Evolutionary conservation across 1,139 yeast genomes (phyloP).

Genomic region (Debaryomycetaceae sp.): DNA sequence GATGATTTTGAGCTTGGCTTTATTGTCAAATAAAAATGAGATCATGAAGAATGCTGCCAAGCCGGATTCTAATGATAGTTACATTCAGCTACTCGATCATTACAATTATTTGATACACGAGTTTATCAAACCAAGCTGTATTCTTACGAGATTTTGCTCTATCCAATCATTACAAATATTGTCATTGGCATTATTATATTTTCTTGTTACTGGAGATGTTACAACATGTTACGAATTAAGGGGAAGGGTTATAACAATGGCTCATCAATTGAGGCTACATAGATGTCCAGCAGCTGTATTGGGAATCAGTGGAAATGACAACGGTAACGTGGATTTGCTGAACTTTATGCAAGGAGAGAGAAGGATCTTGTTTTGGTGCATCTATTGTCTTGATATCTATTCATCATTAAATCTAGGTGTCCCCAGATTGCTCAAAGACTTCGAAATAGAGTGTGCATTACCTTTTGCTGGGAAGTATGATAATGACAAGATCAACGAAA

Average conservation of each 20-base stretch:
- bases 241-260: slow-evolving; percentile 76
- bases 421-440: slow-evolving; percentile 73
- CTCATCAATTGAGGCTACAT: slow-evolving; percentile 80
- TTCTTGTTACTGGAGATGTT: slow-evolving; percentile 70
- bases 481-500: slow-evolving; percentile 45
- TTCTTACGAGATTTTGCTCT: slow-evolving; percentile 54
- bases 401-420: slow-evolving; percentile 76
- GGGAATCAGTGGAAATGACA: slow-evolving; percentile 40
- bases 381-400: slow-evolving; percentile 73
- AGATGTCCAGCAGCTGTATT: slow-evolving; percentile 85
- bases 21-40: slow-evolving; percentile 38
- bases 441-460: slow-evolving; percentile 80
- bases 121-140: slow-evolving; percentile 50
- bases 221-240: slow-evolving; percentile 72
- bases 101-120: slow-evolving; percentile 52
- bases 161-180: slow-evolving; percentile 69
- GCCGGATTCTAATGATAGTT: slow-evolving; percentile 11
- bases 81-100: slow-evolving; percentile 31
- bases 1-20: slow-evolving; percentile 55
- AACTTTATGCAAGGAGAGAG: slow-evolving; percentile 73
- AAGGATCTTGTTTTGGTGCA: slow-evolving; percentile 80
- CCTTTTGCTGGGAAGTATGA: slow-evolving; percentile 64
- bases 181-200: slow-evolving; percentile 66
- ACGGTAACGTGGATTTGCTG: slow-evolving; percentile 50
- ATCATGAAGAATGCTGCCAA: neutral